Base-by-base conservation (phyloP, 805 yeast species). In the Candida germanica region DNA sequence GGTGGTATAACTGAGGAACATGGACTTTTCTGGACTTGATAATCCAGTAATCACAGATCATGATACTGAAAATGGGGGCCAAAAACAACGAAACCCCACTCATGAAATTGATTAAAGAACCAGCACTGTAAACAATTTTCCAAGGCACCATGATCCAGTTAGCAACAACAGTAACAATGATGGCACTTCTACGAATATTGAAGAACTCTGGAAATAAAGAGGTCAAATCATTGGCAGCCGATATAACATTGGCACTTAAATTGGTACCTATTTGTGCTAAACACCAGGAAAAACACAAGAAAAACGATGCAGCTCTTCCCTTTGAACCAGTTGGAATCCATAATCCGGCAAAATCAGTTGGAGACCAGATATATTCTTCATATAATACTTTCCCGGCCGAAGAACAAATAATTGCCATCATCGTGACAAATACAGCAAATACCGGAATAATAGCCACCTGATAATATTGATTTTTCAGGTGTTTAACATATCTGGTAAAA, bases 291-390 rank as follows among this genome's bases (percentile, higher is more conserved):
- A 44, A 38, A 11, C 35, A 48, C 31, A 36, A 45, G 47, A 40
- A 17, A 46, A 42, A 38, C 5, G 41, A 29, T 9, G 50, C 52
- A 20, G 49, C 49, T 38, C 52, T 49, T 10, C 45, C 45, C 18
- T 38, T 38, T 4, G 43, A 26, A 6, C 45, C 45, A 8, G 41
- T 27, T 4, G 56, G 54, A 34, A 51, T 55, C 46, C 69, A 60
- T 9, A 59, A 44, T 3, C 50, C 52, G 35, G 64, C 61, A 42
- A 67, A 65, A 31, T 56, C 60, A 5, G 67, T 53, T 29, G 74
- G 75, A 21, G 64, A 54, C 74, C 74, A 71, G 29, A 67, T 61
- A 18, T 59, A 59, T n/a, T 59, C 53, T 3, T 72, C 73, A 39
- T 61, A 66, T 26, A 64, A 49, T 26, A 59, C 42, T 33, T 61